These are phyloP conservation scores for Nakataea oryzae DNA, from an alignment of 2,329 filamentous ascomycete genomes.

Conservation along the genomic window DNA sequence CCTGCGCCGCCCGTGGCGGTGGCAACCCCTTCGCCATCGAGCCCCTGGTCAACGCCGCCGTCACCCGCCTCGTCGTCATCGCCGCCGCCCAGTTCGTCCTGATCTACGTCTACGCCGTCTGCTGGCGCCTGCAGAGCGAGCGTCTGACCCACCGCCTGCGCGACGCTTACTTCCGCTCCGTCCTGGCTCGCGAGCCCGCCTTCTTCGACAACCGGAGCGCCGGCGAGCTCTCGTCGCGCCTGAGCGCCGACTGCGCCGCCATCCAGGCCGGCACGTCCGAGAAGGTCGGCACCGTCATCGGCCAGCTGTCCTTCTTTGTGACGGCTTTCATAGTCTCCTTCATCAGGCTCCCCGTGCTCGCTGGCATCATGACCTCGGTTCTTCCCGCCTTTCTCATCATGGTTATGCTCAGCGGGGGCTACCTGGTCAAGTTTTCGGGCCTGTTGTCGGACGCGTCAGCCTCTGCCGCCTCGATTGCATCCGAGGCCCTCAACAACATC, in stretches of 20 bases:
- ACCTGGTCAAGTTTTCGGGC: conserved; percentile 38
- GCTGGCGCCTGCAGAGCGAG: conserved; percentile 54
- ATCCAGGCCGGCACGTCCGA: conserved; percentile 60
- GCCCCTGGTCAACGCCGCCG: conserved; percentile 13
- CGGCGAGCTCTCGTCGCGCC: conserved; percentile 51
- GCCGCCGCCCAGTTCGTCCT: conserved; percentile 51
- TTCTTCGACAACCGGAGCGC: conserved; percentile 54
- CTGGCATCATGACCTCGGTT: conserved; percentile 52
- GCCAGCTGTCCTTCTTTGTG: conserved; percentile 53
- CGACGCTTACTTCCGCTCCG: conserved; percentile 45
- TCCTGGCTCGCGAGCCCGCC: conserved; percentile 50
- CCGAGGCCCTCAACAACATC: conserved; percentile 49
- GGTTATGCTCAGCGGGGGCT: conserved; percentile 43
- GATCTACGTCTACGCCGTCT: conserved; percentile 54
- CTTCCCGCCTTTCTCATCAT: conserved; percentile 53
- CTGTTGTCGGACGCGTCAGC: conserved; percentile 42
- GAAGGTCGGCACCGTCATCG: conserved; percentile 57
- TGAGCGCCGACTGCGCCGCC: conserved; percentile 55
- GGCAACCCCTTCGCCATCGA: conserved; percentile 10
- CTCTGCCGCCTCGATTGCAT: conserved; percentile 50
- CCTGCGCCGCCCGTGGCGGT: conserved; percentile 21
- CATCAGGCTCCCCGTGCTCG: conserved; percentile 49
- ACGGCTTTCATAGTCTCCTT: conserved; percentile 60
- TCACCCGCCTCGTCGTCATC: conserved; percentile 45
- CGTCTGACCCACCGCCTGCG: conserved; percentile 53